Base-by-base conservation (phyloP, 2,329 filamentous ascomycete species). In the Aspergillus sergii region DNA sequence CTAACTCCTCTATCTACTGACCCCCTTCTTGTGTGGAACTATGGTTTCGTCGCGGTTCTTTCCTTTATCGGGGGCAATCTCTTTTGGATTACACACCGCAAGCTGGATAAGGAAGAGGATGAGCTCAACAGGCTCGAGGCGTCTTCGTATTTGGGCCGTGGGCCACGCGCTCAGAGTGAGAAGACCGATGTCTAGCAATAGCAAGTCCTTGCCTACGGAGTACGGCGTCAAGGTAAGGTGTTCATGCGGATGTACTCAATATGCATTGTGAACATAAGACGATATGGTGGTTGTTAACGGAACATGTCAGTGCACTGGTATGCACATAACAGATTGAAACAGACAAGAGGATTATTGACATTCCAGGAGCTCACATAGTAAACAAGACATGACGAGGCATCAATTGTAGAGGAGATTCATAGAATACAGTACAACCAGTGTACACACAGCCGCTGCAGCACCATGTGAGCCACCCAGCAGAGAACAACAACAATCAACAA, bases 1-100 rank as follows among this genome's bases (percentile, higher is more conserved):
- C 85, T 91, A 57, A 85, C 86, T 9, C 80, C 85, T 0, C 79
- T 92, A 2, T 85, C 86, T 0, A 82, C 80, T 10, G 88, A 92
- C 72, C 89, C 90, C 1, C 78, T 89, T 23, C 81, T 92, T 39
- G 84, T 91, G 19, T 92, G 89, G 89, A 91, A 93, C 80, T 94
- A 93, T 76, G 85, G 82, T 14, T 78, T 83, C 30, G 84, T 91
- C 32, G 87, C 89, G 10, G 78, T 87, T 58, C 80, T 92, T 55
- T 84, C 90, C 1, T 83, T 86, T 39, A 61, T 89, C 14, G 90
- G 88, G 48, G 90, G 89, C 23, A 67, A 83, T 5, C 78, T 81
- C 6, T 93, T 93, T 79, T 93, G 89, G 86, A 75, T 89, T 68
- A 85, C 84, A 70, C 91, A 90, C 80, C 79, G 82, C 45, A 78